phyloP scores from a whole-genome alignment of 202 grass and related monocot species.

The Tripidium arundinaceum region DNA sequence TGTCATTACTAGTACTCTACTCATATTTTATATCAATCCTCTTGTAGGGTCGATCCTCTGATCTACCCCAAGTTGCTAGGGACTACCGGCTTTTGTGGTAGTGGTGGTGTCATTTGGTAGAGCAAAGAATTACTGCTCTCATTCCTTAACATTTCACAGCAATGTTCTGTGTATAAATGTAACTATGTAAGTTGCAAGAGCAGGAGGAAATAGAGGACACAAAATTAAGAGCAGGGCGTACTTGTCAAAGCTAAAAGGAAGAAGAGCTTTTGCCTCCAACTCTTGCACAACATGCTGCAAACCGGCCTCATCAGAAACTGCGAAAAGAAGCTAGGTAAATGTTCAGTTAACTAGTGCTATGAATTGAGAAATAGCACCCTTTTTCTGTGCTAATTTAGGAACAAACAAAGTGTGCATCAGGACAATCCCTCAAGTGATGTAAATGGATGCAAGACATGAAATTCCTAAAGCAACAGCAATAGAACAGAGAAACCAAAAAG shows the following conservation, averaged over 20 bases:
- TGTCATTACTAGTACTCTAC: neutral
- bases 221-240: conserved; percentile 36
- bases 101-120: neutral
- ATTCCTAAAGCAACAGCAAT: conserved; percentile 32
- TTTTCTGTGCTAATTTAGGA: neutral
- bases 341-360: conserved; percentile 1
- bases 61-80: neutral
- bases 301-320: conserved; percentile 85
- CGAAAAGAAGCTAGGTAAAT: conserved; percentile 21
- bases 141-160: neutral
- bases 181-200: conserved; percentile 3
- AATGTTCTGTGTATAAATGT: neutral
- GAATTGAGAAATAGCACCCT: conserved; percentile 1
- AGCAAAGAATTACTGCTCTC: neutral
- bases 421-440: neutral
- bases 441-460: conserved; percentile 29
- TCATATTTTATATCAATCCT: neutral
- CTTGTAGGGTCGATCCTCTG: neutral
- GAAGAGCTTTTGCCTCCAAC: conserved; percentile 73
- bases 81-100: neutral
- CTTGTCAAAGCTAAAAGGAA: conserved; percentile 76
- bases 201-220: conserved; percentile 6
- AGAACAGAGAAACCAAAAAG: conserved; percentile 66
- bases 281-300: conserved; percentile 85
- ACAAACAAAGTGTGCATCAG: neutral